These are phyloP conservation scores for Solanum commersonii DNA, from an alignment of 257 asterid species.

Conservation along the genomic window DNA sequence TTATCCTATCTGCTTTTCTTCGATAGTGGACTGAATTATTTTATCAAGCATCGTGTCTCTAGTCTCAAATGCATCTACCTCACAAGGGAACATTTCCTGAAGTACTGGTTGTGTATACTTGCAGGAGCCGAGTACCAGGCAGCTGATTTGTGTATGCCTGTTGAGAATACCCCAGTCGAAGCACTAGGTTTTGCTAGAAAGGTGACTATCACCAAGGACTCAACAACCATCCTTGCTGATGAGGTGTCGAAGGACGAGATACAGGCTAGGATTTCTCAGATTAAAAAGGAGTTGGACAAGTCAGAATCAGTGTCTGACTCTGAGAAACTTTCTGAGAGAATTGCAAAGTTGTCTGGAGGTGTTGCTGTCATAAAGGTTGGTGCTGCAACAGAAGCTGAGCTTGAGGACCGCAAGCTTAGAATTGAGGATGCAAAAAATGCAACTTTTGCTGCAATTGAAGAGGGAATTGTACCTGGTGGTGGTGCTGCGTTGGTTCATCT, in stretches of 20 bases:
- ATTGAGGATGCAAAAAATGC: conserved; percentile 46
- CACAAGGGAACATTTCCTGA: not conserved
- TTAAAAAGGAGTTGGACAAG: conserved; percentile 26
- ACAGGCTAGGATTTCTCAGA: conserved; percentile 22
- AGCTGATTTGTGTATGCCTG: conserved; percentile 62
- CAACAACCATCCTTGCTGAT: conserved; percentile 32
- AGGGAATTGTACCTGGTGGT: conserved; percentile 72
- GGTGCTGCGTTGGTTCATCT: conserved; percentile 58
- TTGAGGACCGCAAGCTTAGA: conserved; percentile 32
- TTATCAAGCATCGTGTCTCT: not conserved
- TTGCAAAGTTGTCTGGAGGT: conserved; percentile 45
- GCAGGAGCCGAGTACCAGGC: conserved; percentile 96
- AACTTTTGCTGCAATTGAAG: conserved; percentile 64
- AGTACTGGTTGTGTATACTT: not conserved
- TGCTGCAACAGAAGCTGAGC: conserved; percentile 41
- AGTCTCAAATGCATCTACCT: not conserved
- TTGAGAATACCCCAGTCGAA: conserved; percentile 63
- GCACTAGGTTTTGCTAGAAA: conserved; percentile 32
- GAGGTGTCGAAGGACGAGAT: conserved; percentile 28
- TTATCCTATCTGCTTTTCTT: not conserved
- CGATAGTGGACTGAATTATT: not conserved
- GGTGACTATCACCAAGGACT: conserved; percentile 31
- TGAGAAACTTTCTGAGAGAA: conserved; percentile 31
- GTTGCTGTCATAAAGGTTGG: conserved; percentile 48
- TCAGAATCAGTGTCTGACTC: conserved; percentile 10